phyloP scores from a whole-genome alignment of 768 basidiomycete genomes.

The Boletus rubescentipes region DNA sequence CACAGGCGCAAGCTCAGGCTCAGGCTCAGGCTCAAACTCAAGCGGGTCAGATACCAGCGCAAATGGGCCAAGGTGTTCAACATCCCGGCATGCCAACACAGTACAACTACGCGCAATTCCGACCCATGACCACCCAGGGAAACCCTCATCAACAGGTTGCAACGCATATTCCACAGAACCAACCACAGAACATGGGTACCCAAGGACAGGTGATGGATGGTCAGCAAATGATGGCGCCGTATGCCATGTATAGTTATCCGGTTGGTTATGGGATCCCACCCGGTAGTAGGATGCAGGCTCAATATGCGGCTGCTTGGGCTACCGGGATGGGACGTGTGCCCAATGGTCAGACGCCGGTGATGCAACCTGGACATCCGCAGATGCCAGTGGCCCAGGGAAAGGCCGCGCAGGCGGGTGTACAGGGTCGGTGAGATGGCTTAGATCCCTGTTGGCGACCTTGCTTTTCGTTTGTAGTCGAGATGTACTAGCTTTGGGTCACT shows the following conservation, averaged over 20 bases:
- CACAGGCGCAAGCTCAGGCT: slow-evolving; percentile 24
- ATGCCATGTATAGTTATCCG: slow-evolving; percentile 28
- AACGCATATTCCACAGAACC: slow-evolving; percentile 26
- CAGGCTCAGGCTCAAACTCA: slow-evolving; percentile 23
- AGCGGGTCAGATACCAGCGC: slow-evolving; percentile 21
- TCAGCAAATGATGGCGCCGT: slow-evolving; percentile 32
- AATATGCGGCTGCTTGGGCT: slow-evolving; percentile 29
- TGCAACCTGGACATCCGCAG: slow-evolving; percentile 32
- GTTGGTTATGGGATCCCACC: slow-evolving; percentile 21
- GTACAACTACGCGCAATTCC: slow-evolving; percentile 38
- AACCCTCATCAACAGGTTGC: slow-evolving; percentile 27
- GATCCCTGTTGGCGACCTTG: slow-evolving; percentile 5
- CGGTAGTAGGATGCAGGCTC: slow-evolving; percentile 16
- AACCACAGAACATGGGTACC: slow-evolving; percentile 28
- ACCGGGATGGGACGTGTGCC: slow-evolving; percentile 20
- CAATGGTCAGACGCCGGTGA: slow-evolving; percentile 27
- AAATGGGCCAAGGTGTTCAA: slow-evolving; percentile 25
- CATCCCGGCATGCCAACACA: slow-evolving; percentile 27
- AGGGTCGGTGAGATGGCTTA: slow-evolving; percentile 31
- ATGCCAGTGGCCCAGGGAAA: slow-evolving; percentile 34
- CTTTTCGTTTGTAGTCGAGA: slow-evolving; percentile 1
- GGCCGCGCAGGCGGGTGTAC: slow-evolving; percentile 32
- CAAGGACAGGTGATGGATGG: slow-evolving; percentile 25
- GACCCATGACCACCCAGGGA: slow-evolving; percentile 30
- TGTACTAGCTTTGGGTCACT: slow-evolving; percentile 7